Conservation (phyloP, 805 yeast genomes). For the Yamadazyma ubonensis region DNA sequence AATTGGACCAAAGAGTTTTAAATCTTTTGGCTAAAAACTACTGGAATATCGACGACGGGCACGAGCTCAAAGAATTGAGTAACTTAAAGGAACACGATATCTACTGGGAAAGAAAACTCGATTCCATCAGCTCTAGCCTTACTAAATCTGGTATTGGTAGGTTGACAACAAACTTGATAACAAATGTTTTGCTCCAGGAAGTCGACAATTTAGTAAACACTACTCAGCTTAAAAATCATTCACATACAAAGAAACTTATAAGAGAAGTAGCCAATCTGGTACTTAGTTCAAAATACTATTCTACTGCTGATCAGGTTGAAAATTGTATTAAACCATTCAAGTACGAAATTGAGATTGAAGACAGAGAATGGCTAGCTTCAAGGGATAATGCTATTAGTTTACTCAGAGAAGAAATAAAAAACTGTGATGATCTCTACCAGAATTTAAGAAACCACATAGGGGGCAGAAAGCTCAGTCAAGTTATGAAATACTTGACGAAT, state of each 20-base stretch:
- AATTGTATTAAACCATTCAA: constrained; percentile 97
- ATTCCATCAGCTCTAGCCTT: constrained; percentile 74
- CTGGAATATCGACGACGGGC: constrained; percentile 67
- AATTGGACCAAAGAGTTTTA: constrained; percentile 83
- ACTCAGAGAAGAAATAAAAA: constrained; percentile 80
- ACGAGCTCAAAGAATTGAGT: constrained; percentile 55
- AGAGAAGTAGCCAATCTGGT: constrained; percentile 83
- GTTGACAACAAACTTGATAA: constrained; percentile 75
- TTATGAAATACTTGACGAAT: constrained; percentile 67
- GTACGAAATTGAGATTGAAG: constrained; percentile 95
- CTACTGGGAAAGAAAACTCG: constrained; percentile 84
- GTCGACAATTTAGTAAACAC: constrained; percentile 68
- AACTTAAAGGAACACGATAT: constrained; percentile 40
- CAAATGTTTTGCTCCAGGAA: constrained; percentile 76
- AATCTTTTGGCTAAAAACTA: constrained; percentile 86
- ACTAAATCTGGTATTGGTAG: constrained; percentile 96
- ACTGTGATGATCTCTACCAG: constrained; percentile 66
- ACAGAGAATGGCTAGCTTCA: constrained; percentile 85
- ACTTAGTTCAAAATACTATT: constrained; percentile 71
- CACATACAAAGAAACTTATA: constrained; percentile 78
- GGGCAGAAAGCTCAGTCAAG: constrained; percentile 77
- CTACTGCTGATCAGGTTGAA: constrained; percentile 98
- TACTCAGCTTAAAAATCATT: constrained; percentile 80
- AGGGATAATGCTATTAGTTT: constrained; percentile 73
- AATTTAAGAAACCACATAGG: constrained; percentile 72